A percentile compares a stretch with the other conserved stretches of the same genome.
phyloP scores from a whole-genome alignment of 139 green algal genomes.

The Chlamydomonas asymmetrica region DNA sequence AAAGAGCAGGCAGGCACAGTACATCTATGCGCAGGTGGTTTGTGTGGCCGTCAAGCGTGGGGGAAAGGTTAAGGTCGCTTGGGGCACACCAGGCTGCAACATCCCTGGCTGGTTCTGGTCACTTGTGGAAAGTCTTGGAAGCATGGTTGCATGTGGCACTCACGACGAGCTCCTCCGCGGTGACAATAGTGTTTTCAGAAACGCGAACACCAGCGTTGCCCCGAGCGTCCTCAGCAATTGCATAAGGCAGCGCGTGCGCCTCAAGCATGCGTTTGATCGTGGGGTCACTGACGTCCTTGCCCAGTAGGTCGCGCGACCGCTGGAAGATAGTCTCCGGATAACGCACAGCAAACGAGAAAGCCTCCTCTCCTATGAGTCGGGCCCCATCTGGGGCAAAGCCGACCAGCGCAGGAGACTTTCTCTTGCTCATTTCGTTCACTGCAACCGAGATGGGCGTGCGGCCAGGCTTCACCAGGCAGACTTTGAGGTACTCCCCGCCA shows the following conservation, averaged over 20 bases:
- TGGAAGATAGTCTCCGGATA: conserved; percentile 80
- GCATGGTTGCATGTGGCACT: no score
- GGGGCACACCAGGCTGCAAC: no score
- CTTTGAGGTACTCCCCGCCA: conserved; percentile 91
- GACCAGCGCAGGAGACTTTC: conserved; percentile 89
- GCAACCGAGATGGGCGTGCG: conserved; percentile 84
- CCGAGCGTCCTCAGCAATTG: no score
- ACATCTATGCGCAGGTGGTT: no score
- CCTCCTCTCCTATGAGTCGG: conserved; percentile 93
- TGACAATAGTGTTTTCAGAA: conserved; percentile 39
- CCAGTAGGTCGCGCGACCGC: conserved; percentile 81
- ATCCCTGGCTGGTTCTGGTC: no score
- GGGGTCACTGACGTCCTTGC: conserved; percentile 54
- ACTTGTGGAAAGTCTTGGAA: no score
- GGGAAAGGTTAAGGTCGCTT: no score
- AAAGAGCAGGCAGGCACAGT: neutral
- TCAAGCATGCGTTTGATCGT: conserved; percentile 50
- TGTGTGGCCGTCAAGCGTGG: no score
- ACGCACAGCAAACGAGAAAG: conserved; percentile 63
- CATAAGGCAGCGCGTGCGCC: conserved; percentile 69
- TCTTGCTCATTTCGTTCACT: conserved; percentile 94
- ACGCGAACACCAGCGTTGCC: conserved; percentile 55
- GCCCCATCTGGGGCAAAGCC: conserved; percentile 78
- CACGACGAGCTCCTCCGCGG: conserved; percentile 88
- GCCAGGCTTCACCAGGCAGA: conserved; percentile 88